These are phyloP conservation scores for Penicillium sp. DNA, from an alignment of 2,329 filamentous ascomycete genomes.

Conservation along the genomic window DNA sequence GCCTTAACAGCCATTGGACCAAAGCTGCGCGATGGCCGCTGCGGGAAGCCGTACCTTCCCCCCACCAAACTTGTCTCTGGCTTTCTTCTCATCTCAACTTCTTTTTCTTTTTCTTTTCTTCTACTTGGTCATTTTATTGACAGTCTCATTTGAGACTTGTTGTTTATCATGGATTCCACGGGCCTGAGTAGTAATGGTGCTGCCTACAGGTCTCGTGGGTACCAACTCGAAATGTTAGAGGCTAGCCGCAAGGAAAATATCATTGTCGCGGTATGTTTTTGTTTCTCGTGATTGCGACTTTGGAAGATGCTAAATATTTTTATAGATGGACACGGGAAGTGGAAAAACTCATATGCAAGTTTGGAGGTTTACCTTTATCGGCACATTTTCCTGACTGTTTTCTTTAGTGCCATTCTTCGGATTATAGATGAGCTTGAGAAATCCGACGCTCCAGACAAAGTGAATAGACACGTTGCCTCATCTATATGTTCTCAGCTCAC, in stretches of 20 bases:
- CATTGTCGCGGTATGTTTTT: constrained; percentile 61
- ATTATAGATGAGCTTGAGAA: constrained; percentile 63
- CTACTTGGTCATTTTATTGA: not conserved
- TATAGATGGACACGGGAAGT: constrained; percentile 74
- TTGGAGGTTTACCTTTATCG: not conserved
- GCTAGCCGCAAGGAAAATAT: constrained; percentile 66
- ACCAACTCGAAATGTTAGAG: constrained; percentile 74
- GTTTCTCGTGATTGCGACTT: not conserved
- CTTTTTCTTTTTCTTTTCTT: not conserved
- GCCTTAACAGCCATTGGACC: not conserved
- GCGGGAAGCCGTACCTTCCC: not conserved
- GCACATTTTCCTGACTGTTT: not conserved
- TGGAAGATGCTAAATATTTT: not conserved
- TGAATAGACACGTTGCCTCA: constrained; percentile 29
- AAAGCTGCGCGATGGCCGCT: constrained; percentile 4
- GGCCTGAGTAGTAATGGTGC: constrained; percentile 5
- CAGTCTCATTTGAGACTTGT: not conserved
- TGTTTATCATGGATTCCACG: not conserved
- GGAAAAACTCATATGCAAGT: constrained; percentile 75
- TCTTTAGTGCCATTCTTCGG: constrained; percentile 61
- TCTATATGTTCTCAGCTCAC: not conserved
- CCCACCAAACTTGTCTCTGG: not conserved
- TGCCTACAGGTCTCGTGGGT: constrained; percentile 49
- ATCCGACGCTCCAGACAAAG: constrained; percentile 51
- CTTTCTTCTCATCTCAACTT: not conserved